These are phyloP conservation scores for Ceratonia siliqua DNA, from an alignment of 306 rosid genomes.

Conservation along the genomic window DNA sequence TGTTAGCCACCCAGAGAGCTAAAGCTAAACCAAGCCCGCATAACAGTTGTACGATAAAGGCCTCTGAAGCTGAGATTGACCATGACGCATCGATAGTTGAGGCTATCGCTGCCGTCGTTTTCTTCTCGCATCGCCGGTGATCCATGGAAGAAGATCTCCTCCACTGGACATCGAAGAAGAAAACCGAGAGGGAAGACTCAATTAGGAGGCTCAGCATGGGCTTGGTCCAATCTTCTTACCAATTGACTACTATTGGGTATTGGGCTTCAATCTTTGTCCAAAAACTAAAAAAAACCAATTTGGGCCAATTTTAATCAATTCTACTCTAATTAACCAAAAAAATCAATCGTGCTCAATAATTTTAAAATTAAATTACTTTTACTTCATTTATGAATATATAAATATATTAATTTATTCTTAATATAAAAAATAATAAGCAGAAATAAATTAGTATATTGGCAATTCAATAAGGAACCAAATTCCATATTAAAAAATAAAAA, in stretches of 20 bases:
- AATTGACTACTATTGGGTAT: not conserved
- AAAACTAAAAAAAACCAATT: no score
- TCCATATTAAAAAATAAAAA: no score
- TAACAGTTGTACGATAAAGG: slow-evolving; percentile 13
- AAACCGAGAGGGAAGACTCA: not conserved
- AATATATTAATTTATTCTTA: no score
- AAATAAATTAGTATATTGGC: no score
- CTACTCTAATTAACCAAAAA: no score
- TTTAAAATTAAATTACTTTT: no score
- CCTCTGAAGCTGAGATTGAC: slow-evolving; percentile 29
- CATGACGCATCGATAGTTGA: not conserved
- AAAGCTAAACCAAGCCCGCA: slow-evolving; percentile 29
- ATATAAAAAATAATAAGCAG: no score
- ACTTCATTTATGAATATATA: no score
- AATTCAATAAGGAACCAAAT: no score
- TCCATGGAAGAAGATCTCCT: slow-evolving; percentile 16
- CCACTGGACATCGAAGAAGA: not conserved
- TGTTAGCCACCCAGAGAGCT: slow-evolving; percentile 29
- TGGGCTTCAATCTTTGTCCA: not conserved
- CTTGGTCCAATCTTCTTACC: not conserved
- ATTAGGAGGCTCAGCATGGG: not conserved
- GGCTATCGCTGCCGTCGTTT: slow-evolving; percentile 21
- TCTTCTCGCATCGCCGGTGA: slow-evolving; percentile 20
- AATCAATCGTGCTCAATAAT: no score
- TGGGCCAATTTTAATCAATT: no score